phyloP scores from a whole-genome alignment of 257 asterid species.

The Verbena officinalis region DNA sequence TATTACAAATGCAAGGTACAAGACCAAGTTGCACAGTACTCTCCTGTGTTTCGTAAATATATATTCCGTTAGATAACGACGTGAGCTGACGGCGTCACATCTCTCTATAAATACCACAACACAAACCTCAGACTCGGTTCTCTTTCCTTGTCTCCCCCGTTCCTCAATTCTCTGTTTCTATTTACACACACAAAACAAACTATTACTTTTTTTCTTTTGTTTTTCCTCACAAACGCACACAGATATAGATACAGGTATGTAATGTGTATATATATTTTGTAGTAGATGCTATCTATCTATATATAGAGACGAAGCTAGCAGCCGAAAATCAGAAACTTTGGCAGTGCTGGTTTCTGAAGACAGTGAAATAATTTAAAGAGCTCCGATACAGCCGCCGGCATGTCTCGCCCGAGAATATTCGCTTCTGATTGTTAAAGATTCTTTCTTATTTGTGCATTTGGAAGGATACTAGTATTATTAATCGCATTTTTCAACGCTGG shows the following conservation, averaged over 20 bases:
- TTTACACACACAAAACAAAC: background rate
- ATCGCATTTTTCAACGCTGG: background rate
- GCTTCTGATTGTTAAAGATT: conserved; percentile 21
- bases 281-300: background rate
- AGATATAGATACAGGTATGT: background rate
- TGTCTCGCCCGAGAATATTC: conserved; percentile 24
- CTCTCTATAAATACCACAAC: conserved; percentile 32
- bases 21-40: conserved; percentile 8
- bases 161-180: conserved; percentile 13
- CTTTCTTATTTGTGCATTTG: too few relatives aligned
- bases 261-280: too few relatives aligned
- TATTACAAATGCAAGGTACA: conserved; percentile 31
- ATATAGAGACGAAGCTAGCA: conserved; percentile 41
- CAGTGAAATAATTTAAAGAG: background rate
- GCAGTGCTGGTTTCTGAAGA: conserved; percentile 7
- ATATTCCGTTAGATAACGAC: conserved; percentile 62
- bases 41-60: background rate
- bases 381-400: background rate
- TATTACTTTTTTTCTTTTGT: too few relatives aligned
- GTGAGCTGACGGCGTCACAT: conserved; percentile 45
- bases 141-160: conserved; percentile 27
- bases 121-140: conserved; percentile 21
- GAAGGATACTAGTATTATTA: too few relatives aligned
- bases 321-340: conserved; percentile 31
- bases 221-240: too few relatives aligned